Conservation (phyloP, 225 moss, liverwort and hornwort species). For the Pleurozium schreberi region DNA sequence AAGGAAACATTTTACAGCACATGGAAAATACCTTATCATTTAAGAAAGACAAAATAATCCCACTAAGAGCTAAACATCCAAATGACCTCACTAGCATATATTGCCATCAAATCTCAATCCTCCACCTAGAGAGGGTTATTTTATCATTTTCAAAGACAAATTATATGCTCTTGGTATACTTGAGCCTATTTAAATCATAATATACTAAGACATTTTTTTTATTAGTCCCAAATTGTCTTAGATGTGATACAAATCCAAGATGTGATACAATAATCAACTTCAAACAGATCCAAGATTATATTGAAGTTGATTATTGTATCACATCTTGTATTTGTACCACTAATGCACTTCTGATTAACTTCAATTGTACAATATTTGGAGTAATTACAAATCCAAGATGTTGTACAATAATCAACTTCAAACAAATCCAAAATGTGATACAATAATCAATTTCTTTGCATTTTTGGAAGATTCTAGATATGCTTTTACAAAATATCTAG, state of each 20-base stretch:
- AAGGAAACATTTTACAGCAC: neutral
- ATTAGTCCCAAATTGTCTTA: accelerated
- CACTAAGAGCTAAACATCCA: accelerated
- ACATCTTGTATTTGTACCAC: too few relatives aligned
- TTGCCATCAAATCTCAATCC: accelerated
- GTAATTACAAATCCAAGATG: neutral
- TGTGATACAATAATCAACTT: neutral
- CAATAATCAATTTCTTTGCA: neutral
- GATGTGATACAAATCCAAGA: neutral
- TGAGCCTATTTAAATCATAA: too few relatives aligned
- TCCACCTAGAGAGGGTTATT: neutral
- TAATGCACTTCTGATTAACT: too few relatives aligned
- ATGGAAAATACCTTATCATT: neutral
- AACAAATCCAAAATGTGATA: neutral
- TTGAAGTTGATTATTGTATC: too few relatives aligned
- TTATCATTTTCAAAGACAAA: neutral
- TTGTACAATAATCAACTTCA: neutral
- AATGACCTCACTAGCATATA: neutral
- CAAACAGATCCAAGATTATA: too few relatives aligned
- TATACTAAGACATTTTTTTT: neutral
- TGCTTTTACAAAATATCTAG: too few relatives aligned
- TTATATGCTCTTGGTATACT: neutral
- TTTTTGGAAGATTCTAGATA: accelerated
- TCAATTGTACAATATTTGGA: too few relatives aligned
- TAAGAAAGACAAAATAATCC: neutral